These are phyloP conservation scores for Calonectria crousiana DNA, from an alignment of 2,329 filamentous ascomycete species.

Conservation along the genomic window DNA sequence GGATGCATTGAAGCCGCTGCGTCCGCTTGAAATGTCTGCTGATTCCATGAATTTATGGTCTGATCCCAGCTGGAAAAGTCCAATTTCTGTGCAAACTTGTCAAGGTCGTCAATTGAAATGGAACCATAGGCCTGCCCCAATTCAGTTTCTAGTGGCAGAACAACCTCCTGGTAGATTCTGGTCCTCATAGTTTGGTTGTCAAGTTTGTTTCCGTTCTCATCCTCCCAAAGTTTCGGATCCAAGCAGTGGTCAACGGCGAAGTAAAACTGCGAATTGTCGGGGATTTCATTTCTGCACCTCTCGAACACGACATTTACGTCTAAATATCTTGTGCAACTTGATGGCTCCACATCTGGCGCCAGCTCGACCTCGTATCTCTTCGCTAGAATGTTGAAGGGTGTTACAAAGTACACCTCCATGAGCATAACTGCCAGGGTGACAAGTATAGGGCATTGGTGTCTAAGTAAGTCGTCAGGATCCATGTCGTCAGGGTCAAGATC, in stretches of 20 bases:
- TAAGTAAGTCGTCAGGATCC: slow-evolving; percentile 15
- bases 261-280: slow-evolving; percentile 22
- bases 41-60: slow-evolving; percentile 9
- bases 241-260: slow-evolving; percentile 19
- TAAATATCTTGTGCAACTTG: neutral
- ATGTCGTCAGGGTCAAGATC: slow-evolving; percentile 8
- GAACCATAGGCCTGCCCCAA: slow-evolving; percentile 18
- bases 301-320: slow-evolving; percentile 18
- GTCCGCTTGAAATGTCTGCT: neutral
- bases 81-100: slow-evolving; percentile 6
- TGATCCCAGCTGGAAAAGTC: slow-evolving; percentile 25
- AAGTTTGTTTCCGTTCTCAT: slow-evolving; percentile 1
- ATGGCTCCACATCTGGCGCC: neutral
- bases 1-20: neutral
- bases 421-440: slow-evolving; percentile 21
- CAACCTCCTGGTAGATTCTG: slow-evolving; percentile 21
- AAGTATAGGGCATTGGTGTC: slow-evolving; percentile 15
- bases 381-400: slow-evolving; percentile 11
- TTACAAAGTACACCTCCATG: slow-evolving; percentile 24
- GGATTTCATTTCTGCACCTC: slow-evolving; percentile 16
- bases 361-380: slow-evolving; percentile 1
- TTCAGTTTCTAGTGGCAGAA: slow-evolving; percentile 14
- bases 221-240: slow-evolving; percentile 14
- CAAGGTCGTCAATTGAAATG: slow-evolving; percentile 16
- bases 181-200: neutral